Base-by-base conservation (phyloP, 805 yeast species). In the Debaryomyces prosopidis region DNA sequence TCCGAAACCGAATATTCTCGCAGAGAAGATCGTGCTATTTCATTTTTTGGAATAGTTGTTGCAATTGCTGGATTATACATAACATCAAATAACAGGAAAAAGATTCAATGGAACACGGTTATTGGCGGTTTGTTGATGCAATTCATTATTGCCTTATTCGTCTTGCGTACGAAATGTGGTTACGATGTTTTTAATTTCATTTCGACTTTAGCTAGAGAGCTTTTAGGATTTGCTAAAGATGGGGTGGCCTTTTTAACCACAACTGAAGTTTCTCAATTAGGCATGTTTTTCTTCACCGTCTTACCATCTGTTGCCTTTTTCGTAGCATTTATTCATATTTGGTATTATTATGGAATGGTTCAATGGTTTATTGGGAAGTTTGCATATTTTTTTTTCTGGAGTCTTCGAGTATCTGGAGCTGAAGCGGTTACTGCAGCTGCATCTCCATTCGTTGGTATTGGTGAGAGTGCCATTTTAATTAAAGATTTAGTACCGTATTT, bases 361-460 rank as follows among this genome's bases (percentile, higher is more conserved):
- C 87, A 82, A 58, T 82, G 86, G 85, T 66, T 65, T 36, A 73
- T 82, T 44, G 71, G 72, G 36, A 82, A 82, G 60, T 78, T 79
- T 51, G 80, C 85, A 15, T 62, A 63, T 54, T 75, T 81, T 52
- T 80, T 82, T 69, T 80, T 75, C 68, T 81, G 84, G 84, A 59
- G 80, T 31, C 72, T 80, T 70, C 65, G 72, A 46, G 76, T 80
- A 18, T 73, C 81, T 23, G 87, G 87, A 53, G 84, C 85, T 42
- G 87, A 81, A 58, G 79, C 85, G 19, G 77, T 81, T 39, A 82
- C 81, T 23, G 84, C 85, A 4, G 84, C 85, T 38, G 85, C 85
- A 0, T 76, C 85, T 20, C 87, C 87, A 5, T 81, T 81, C 61
- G 71, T 81, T 51, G 87, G 87, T 37, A 80, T 79, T 51, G 87